These are phyloP conservation scores for Handroanthus guayacan DNA, from an alignment of 257 asterid species.

Conservation along the genomic window DNA sequence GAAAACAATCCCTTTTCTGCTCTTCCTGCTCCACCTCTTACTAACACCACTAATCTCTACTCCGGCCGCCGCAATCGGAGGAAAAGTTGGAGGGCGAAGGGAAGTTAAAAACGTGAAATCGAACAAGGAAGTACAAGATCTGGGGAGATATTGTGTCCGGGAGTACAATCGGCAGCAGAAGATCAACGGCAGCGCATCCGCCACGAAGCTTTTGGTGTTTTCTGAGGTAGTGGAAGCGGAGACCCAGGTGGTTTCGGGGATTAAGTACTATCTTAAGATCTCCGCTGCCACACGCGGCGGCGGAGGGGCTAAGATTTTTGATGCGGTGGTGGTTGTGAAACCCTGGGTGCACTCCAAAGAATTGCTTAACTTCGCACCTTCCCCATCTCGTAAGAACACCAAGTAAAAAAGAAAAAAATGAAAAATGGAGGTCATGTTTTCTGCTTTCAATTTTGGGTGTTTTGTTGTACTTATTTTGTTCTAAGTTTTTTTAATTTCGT, in stretches of 20 bases:
- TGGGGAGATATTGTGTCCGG: constrained; percentile 67
- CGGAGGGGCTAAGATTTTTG: constrained; percentile 36
- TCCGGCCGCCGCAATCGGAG: constrained; percentile 30
- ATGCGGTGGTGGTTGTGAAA: constrained; percentile 67
- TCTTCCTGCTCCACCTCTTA: not conserved
- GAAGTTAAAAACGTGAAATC: constrained; percentile 52
- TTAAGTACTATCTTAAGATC: constrained; percentile 71
- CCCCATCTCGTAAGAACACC: constrained; percentile 38
- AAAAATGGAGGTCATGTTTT: not conserved
- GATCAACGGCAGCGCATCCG: constrained; percentile 28
- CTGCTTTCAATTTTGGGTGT: not conserved
- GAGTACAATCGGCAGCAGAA: constrained; percentile 50
- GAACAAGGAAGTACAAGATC: constrained; percentile 60
- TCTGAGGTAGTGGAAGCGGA: constrained; percentile 65
- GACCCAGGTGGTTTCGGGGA: constrained; percentile 80
- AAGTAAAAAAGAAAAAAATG: not conserved
- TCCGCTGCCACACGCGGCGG: constrained; percentile 39
- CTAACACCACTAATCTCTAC: not conserved
- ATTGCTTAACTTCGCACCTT: constrained; percentile 49
- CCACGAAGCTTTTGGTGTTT: constrained; percentile 43
- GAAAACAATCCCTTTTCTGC: not conserved
- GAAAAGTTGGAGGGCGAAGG: constrained; percentile 53
- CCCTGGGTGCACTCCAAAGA: constrained; percentile 55
- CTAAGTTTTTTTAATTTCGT: too few species aligned
- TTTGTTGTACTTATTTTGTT: not conserved